Base-by-base conservation (phyloP, 169 alveolate genomes). In the Plasmodium gaboni region DNA sequence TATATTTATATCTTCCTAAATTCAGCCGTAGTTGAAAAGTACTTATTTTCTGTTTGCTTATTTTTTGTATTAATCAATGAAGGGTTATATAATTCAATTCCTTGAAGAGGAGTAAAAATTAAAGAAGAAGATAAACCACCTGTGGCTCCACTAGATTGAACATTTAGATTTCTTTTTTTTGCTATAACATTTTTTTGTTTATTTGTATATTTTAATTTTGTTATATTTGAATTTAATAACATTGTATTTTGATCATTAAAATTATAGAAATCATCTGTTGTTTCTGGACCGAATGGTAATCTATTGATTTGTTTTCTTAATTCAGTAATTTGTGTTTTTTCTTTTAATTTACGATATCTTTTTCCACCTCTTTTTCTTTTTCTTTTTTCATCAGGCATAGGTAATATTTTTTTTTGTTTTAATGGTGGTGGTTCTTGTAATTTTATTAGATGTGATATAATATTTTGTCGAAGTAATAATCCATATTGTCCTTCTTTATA, bases 331-430 rank as follows among this genome's bases (percentile, higher is more conserved):
- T 95, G 95, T 48, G 94, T 96, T 59, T 94, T 96, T 73, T 96
- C 98, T 89, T 96, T 96, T 28, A 95, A 93, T 53, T 94, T 94
- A 44, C 98, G 68, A 28, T 90, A 87, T 74, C 98, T 88, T 59
- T 90, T 95, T 5, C 98, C 98, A 7, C 98, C 98, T 71, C 98
- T 73, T 73, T 92, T 94, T 64, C 94, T 92, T 44, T 92, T 90
- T 73, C 86, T 95, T 38, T 92, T 88, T 60, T 96, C 98, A 65
- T 95, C 97, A 15, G 98, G 98, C 61, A 94, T 73, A 10, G 98
- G 98, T 17, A 96, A 88, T 15, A 97, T 93, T 89, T 96, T 96
- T 87, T 96, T 96, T 70, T 80, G 90, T 22, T 80, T 80, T 80
- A 80, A 51, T 51, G 90, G 90, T 67, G 17, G 90, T 0, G 88